Conservation (phyloP, 1,139 yeast genomes). For the Kodamaea alishanica region DNA sequence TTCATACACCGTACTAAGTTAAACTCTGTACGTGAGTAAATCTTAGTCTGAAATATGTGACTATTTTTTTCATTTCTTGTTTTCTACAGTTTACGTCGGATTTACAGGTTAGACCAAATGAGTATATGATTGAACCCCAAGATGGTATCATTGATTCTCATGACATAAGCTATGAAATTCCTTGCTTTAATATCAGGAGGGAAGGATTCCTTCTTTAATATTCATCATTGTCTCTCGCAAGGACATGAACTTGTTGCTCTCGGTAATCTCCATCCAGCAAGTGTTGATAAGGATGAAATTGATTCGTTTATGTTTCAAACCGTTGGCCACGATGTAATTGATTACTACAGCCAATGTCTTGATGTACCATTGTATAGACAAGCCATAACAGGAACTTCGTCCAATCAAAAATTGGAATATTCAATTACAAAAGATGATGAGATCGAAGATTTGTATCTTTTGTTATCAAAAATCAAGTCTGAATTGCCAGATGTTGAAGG, state of each 20-base stretch:
- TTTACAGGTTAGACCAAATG: not conserved
- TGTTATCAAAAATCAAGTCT: slow-evolving; percentile 45
- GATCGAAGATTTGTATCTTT: slow-evolving; percentile 68
- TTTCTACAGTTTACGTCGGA: not conserved
- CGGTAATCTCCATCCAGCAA: slow-evolving; percentile 75
- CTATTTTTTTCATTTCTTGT: slow-evolving; percentile 5
- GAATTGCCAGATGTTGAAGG: slow-evolving; percentile 74
- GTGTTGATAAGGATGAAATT: slow-evolving; percentile 52
- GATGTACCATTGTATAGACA: slow-evolving; percentile 78
- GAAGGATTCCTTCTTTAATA: slow-evolving; percentile 88
- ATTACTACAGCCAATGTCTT: slow-evolving; percentile 62
- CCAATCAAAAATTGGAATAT: slow-evolving; percentile 69
- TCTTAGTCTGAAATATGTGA: slow-evolving; percentile 7
- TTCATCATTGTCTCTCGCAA: slow-evolving; percentile 73
- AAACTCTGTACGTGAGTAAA: slow-evolving; percentile 3
- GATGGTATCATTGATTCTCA: not conserved
- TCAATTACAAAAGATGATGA: slow-evolving; percentile 66
- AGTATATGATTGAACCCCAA: not conserved
- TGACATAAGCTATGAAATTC: slow-evolving; percentile 60
- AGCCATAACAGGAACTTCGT: slow-evolving; percentile 60
- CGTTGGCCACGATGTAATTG: slow-evolving; percentile 85
- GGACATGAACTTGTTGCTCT: slow-evolving; percentile 84
- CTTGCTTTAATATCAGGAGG: slow-evolving; percentile 94
- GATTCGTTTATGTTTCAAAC: slow-evolving; percentile 98
- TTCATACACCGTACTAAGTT: not conserved